A percentile compares a stretch with the other conserved stretches of the same genome.
These are phyloP conservation scores for Xylaria acuta DNA, from an alignment of 495 filamentous ascomycete genomes.

Conservation along the genomic window DNA sequence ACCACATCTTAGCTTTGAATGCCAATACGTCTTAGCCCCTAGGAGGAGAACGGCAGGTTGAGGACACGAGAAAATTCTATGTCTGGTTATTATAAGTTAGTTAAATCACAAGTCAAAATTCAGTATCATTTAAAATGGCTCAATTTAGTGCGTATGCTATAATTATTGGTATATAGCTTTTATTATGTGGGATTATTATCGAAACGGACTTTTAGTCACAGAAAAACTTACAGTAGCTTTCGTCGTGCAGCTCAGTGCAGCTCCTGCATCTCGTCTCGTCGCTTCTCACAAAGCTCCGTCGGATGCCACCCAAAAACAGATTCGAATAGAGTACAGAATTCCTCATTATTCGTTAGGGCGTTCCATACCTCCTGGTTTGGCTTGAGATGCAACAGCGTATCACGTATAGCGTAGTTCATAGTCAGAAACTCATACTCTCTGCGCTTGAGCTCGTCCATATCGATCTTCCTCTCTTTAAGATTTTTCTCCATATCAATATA, in stretches of 20 bases:
- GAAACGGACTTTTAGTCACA: not conserved
- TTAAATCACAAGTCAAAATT: not conserved
- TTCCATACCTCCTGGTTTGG: not conserved
- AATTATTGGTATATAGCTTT: not conserved
- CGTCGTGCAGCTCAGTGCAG: not conserved
- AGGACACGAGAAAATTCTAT: not conserved
- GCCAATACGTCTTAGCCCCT: not conserved
- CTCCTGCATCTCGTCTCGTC: not conserved
- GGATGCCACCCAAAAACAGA: not conserved
- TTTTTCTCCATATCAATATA: not conserved
- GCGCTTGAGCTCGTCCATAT: not conserved
- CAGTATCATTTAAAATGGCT: not conserved
- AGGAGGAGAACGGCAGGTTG: not conserved
- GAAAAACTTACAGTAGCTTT: not conserved
- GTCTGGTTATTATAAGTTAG: not conserved
- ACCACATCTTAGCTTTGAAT: constrained; percentile 56
- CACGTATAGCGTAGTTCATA: not conserved
- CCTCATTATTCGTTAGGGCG: not conserved
- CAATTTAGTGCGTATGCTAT: not conserved
- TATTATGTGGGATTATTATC: not conserved
- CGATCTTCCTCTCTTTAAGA: not conserved
- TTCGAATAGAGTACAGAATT: not conserved
- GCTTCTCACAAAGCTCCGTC: not conserved
- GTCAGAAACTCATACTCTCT: not conserved
- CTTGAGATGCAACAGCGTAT: not conserved